phyloP scores from a whole-genome alignment of 2,329 filamentous ascomycete species.

The Curvularia lunata region DNA sequence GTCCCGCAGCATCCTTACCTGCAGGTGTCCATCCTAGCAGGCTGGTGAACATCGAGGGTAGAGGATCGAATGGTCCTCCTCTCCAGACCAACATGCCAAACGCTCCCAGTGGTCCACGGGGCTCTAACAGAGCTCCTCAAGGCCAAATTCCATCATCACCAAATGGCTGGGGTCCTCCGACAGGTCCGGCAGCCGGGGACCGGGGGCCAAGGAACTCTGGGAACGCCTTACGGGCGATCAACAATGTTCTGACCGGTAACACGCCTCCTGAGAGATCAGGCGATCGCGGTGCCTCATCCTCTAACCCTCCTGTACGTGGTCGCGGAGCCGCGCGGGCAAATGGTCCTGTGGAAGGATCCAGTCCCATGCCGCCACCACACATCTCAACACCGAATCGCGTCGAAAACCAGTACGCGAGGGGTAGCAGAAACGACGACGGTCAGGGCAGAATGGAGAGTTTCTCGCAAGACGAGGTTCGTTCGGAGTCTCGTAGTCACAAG shows the following conservation, averaged over 20 bases:
- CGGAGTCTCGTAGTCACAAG: conserved; percentile 38
- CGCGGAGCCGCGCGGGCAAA: conserved; percentile 40
- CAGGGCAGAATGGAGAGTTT: conserved; percentile 26
- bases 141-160: conserved; percentile 38
- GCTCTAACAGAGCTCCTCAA: conserved; percentile 34
- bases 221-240: conserved; percentile 37
- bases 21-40: conserved; percentile 63
- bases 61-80: conserved; percentile 24
- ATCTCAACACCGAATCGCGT: conserved; percentile 32
- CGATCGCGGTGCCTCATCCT: conserved; percentile 20
- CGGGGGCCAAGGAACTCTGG: conserved; percentile 34
- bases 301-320: conserved; percentile 40
- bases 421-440: conserved; percentile 26
- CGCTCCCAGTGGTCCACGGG: conserved; percentile 46
- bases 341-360: conserved; percentile 24
- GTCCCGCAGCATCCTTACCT: conserved; percentile 43
- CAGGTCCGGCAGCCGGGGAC: conserved; percentile 42
- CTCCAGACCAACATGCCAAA: conserved; percentile 43
- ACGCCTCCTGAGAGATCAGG: conserved; percentile 30
- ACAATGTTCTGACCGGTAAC: conserved; percentile 39
- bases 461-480: conserved; percentile 33
- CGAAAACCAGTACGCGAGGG: conserved; percentile 33
- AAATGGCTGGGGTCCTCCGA: conserved; percentile 40
- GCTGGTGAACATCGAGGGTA: conserved; percentile 52
- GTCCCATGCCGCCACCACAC: conserved; percentile 34